Conservation (phyloP, 371 early-diverging fungal genomes). For the Lichtheimia ramosa region DNA sequence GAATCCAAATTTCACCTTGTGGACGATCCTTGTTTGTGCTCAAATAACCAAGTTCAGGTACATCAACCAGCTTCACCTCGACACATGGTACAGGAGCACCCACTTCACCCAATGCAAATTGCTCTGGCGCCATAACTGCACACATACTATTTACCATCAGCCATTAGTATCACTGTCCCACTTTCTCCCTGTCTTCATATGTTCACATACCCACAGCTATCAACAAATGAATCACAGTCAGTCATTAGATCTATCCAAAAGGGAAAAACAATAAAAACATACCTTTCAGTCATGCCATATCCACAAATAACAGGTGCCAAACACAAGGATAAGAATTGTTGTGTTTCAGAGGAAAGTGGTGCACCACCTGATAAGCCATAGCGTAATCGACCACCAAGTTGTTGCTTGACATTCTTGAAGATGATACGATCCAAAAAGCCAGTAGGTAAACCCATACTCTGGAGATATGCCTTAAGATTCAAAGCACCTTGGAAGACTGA, state of each 20-base stretch:
- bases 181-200: too few relatives aligned
- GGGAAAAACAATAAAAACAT: background rate
- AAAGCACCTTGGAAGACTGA: constrained; percentile 56
- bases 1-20: constrained; percentile 86
- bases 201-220: constrained; percentile 23
- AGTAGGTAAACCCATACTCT: constrained; percentile 50
- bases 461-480: constrained; percentile 56
- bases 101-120: constrained; percentile 63
- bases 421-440: constrained; percentile 68
- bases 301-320: constrained; percentile 73
- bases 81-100: constrained; percentile 85
- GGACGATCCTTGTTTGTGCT: constrained; percentile 66
- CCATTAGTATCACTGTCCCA: too few relatives aligned
- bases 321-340: constrained; percentile 68
- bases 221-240: background rate
- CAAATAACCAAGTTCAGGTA: constrained; percentile 77
- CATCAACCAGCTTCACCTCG: constrained; percentile 89
- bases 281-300: constrained; percentile 57
- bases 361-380: constrained; percentile 84
- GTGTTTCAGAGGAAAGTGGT: constrained; percentile 69
- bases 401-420: constrained; percentile 70
- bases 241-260: background rate
- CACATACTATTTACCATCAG: constrained; percentile 12
- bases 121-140: constrained; percentile 62
- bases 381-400: constrained; percentile 77